phyloP scores from a whole-genome alignment of 768 basidiomycete species.

The Mycena galopus region DNA sequence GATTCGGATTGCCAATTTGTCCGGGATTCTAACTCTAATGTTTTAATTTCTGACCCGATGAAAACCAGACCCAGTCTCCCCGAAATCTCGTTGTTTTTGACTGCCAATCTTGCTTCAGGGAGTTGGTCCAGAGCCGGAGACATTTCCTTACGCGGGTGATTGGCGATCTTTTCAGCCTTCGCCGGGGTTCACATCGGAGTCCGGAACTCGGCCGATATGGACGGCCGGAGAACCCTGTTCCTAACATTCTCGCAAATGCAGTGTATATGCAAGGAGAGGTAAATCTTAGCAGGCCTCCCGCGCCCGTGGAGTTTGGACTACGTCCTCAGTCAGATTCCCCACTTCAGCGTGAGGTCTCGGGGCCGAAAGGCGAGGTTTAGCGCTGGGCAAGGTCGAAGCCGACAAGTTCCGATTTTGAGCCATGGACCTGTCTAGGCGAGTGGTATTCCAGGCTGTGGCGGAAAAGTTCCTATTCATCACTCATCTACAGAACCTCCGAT shows the following conservation, averaged over 20 bases:
- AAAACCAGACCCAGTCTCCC: neutral
- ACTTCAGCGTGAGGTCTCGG: too few relatives aligned
- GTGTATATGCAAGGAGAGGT: neutral
- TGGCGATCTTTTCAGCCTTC: constrained; percentile 4
- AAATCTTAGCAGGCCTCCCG: neutral
- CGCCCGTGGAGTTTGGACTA: neutral
- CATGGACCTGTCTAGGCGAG: too few relatives aligned
- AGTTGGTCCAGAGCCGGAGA: constrained; percentile 5
- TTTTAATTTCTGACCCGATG: too few relatives aligned
- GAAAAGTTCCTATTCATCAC: neutral
- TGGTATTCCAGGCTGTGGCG: too few relatives aligned
- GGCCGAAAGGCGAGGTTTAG: too few relatives aligned
- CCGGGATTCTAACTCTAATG: too few relatives aligned
- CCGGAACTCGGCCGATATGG: constrained; percentile 2
- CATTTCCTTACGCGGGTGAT: neutral
- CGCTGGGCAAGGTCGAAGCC: too few relatives aligned
- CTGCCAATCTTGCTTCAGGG: too few relatives aligned
- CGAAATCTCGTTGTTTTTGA: neutral
- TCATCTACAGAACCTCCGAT: constrained; percentile 2
- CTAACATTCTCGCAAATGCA: neutral
- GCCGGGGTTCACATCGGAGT: constrained; percentile 10
- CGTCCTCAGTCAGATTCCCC: too few relatives aligned
- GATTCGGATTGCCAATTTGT: too few relatives aligned
- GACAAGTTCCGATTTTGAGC: too few relatives aligned
- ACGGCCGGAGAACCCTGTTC: neutral